Evolutionary conservation across 1,284 basidiomycete genomes (phyloP).

Genomic region (Boletus calvinii): DNA sequence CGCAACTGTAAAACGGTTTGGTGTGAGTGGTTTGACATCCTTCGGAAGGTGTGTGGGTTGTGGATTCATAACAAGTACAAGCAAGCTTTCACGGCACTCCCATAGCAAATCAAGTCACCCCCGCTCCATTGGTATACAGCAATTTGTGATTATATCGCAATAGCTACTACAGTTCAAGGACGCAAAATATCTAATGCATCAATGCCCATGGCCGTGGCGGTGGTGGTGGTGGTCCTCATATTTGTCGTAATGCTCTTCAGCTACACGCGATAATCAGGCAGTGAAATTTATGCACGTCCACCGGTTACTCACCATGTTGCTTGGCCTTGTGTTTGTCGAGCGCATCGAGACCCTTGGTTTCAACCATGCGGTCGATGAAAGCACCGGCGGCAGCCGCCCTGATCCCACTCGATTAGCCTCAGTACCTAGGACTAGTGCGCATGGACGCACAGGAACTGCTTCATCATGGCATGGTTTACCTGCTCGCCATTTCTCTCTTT

Average conservation of each 20-base stretch:
- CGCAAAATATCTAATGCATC: too few relatives aligned
- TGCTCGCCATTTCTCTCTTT: conserved; percentile 15
- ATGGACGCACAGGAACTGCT: conserved; percentile 26
- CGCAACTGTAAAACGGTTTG: too few relatives aligned
- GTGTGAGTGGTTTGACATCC: too few relatives aligned
- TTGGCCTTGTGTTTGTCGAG: conserved; percentile 39
- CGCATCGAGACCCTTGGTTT: conserved; percentile 53
- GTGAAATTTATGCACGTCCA: too few relatives aligned
- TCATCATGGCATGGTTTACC: conserved; percentile 18
- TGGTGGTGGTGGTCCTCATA: too few relatives aligned
- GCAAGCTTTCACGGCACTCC: too few relatives aligned
- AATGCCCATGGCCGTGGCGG: too few relatives aligned
- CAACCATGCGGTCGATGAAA: conserved; percentile 45
- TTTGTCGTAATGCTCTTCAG: neutral
- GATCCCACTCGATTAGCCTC: neutral
- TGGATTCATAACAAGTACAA: too few relatives aligned
- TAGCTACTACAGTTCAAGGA: neutral
- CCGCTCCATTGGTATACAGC: too few relatives aligned
- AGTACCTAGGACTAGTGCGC: neutral
- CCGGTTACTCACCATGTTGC: conserved; percentile 22
- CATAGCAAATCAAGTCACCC: too few relatives aligned
- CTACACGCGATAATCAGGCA: conserved; percentile 10
- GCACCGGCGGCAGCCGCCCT: conserved; percentile 39
- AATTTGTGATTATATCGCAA: neutral
- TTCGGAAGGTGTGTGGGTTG: too few relatives aligned